Evolutionary conservation across 352 stramenopile genomes (phyloP), one percentile per base, ranked within the genome.

Genomic region (Phytopythium oedochilum): DNA sequence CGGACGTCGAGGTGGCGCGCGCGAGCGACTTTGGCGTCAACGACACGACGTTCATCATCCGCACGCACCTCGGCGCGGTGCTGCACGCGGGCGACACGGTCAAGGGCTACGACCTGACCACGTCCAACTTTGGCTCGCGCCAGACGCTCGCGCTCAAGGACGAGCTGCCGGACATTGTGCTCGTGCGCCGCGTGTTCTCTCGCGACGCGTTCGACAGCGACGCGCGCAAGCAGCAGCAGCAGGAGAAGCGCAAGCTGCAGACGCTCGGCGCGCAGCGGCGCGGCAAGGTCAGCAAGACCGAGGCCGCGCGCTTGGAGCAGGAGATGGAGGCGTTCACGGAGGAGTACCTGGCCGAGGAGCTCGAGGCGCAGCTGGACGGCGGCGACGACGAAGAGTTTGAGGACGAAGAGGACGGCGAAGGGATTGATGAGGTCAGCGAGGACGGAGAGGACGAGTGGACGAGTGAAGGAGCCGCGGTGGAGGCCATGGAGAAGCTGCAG

Each of bases 1-100:
- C 78, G 5, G 75, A 89, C 46, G 68, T 93, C 36, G 80, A 90
- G 53, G 73, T 93, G 35, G 78, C 78, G 43, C 74, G 78, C 14
- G 73, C 56, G 22, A 80, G 70, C 46, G 83, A 93, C 59, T 89
- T 93, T 66, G 83, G 83, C 28, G 78, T 86, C 36, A 93, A 91
- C 60, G 83, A 93, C 55, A 88, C 73, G 56, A 88, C 73, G 22
- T 90, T 86, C 59, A 55, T 80, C 23, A 63, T 89, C 12, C 71
- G 73, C 5, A 87, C 64, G 42, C 83, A 93, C 49, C 63, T 93
- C 35, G 80, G 80, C 20, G 66, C 61, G 6, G 54, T 85, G 25
- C 62, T 93, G 38, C 55, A 70, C 31, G 78, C 75, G 1, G 80
- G 83, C 17, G 80, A 93, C 56, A 78, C 63, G 8, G 82, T 88